These are phyloP conservation scores for Tricholomella constricta DNA, from an alignment of 768 basidiomycete genomes.

Conservation along the genomic window DNA sequence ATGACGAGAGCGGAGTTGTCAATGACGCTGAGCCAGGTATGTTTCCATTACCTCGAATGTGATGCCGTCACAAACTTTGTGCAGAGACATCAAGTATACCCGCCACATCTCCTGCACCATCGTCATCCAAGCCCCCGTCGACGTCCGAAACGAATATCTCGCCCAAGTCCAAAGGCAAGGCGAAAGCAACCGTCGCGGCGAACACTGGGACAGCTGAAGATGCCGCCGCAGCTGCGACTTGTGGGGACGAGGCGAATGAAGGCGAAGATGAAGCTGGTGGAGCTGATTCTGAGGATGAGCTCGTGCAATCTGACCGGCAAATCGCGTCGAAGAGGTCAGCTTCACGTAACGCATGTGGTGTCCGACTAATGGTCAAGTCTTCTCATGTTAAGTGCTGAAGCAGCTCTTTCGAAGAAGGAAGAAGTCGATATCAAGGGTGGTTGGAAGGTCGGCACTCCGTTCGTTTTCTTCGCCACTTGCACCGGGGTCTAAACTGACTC, in stretches of 20 bases:
- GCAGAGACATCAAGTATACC: slow-evolving; percentile 3
- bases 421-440: slow-evolving; percentile 81
- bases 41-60: not conserved
- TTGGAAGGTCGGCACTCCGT: slow-evolving; percentile 88
- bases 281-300: slow-evolving; percentile 32
- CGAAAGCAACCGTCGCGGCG: slow-evolving; percentile 23
- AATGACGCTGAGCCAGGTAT: slow-evolving; percentile 7
- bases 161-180: slow-evolving; percentile 25
- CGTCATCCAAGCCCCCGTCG: slow-evolving; percentile 13
- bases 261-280: slow-evolving; percentile 37
- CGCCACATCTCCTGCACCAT: slow-evolving; percentile 13
- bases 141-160: slow-evolving; percentile 3
- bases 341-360: not conserved
- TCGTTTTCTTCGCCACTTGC: slow-evolving; percentile 31
- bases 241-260: slow-evolving; percentile 32
- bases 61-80: not conserved
- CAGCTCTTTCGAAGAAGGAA: slow-evolving; percentile 55
- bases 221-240: slow-evolving; percentile 17
- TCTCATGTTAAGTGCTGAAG: slow-evolving; percentile 59
- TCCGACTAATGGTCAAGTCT: not conserved
- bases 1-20: slow-evolving; percentile 45
- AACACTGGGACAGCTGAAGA: slow-evolving; percentile 31
- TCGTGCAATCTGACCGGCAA: slow-evolving; percentile 31
- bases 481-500: not conserved
- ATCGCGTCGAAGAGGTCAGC: slow-evolving; percentile 69